A percentile compares a stretch with the other conserved stretches of the same genome.
Conservation (phyloP, 106 monocot genomes). For the Amphibolis antarctica region DNA sequence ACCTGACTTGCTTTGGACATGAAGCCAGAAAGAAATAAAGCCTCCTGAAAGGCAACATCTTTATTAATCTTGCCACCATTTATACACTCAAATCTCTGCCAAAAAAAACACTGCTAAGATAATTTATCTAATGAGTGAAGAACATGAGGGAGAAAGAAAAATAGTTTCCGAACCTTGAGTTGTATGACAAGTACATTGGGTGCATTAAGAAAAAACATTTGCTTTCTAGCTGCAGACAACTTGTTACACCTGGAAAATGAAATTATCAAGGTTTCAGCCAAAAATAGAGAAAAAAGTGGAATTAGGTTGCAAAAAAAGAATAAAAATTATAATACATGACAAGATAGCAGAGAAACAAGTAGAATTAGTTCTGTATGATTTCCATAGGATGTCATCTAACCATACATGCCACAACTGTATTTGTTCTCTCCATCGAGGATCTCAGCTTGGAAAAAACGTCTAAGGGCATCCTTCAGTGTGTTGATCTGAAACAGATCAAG, state of each 20-base stretch:
- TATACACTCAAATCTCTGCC: conserved; percentile 84
- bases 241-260: conserved; percentile 62
- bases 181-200: conserved; percentile 97
- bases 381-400: not conserved
- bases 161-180: conserved; percentile 55
- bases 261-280: not conserved
- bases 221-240: conserved; percentile 69
- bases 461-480: conserved; percentile 64
- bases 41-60: conserved; percentile 82
- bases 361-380: not conserved
- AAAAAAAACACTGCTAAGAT: not conserved
- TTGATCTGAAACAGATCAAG: conserved; percentile 65
- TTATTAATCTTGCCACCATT: conserved; percentile 77
- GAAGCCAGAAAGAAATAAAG: conserved; percentile 54
- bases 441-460: conserved; percentile 72
- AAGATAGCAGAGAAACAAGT: no score
- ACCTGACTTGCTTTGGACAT: conserved; percentile 67
- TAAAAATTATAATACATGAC: no score
- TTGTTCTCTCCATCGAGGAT: conserved; percentile 76
- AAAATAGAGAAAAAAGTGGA: not conserved
- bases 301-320: not conserved
- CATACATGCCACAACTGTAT: conserved; percentile 75
- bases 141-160: not conserved
- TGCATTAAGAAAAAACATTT: conserved; percentile 68
- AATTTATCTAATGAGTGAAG: not conserved